Evolutionary conservation across 2,329 filamentous ascomycete species (phyloP), one percentile per base, ranked within the genome.

Genomic region (Pezicula rhizophila): DNA sequence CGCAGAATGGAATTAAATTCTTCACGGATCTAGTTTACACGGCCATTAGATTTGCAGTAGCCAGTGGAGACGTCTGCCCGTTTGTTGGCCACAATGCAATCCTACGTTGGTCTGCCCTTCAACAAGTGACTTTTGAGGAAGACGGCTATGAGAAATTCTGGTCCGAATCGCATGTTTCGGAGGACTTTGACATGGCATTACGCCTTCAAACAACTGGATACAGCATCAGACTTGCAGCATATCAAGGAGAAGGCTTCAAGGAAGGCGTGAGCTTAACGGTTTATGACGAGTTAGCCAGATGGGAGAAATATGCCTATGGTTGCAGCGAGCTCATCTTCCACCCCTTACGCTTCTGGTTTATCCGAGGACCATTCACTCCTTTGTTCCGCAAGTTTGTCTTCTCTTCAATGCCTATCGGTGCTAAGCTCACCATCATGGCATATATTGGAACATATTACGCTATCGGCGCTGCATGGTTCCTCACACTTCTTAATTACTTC

Each of bases 261-360:
- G 87, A 92, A 64, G 87, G 88, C 55, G 87, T 92, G 47, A 91
- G 87, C 2, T 72, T 92, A 49, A 92, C 87, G 0, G 86, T 92
- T 11, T 90, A 92, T 62, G 87, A 92, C 66, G 88, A 92, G 66
- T 74, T 92, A 51, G 84, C 86, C 1, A 83, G 87, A 50, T 92
- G 88, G 87, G 87, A 92, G 63, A 92, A 92, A 68, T 90, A 90
- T 64, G 88, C 87, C 3, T 91, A 89, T 60, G 87, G 87, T 34
- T 91, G 88, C 68, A 88, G 86, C 65, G 87, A 91, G 70, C 74
- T 92, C 49, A 74, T 92, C 50, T 92, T 93, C 72, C 78, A 92
- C 62, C 88, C 87, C 3, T 72, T 92, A 51, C 77, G 79, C 52
- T 82, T 80, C 57, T 92, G 88, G 88, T 65, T 81, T 39, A 82